phyloP scores from a whole-genome alignment of 192 early-diverging fungal species.

The Umbelopsis sp. region DNA sequence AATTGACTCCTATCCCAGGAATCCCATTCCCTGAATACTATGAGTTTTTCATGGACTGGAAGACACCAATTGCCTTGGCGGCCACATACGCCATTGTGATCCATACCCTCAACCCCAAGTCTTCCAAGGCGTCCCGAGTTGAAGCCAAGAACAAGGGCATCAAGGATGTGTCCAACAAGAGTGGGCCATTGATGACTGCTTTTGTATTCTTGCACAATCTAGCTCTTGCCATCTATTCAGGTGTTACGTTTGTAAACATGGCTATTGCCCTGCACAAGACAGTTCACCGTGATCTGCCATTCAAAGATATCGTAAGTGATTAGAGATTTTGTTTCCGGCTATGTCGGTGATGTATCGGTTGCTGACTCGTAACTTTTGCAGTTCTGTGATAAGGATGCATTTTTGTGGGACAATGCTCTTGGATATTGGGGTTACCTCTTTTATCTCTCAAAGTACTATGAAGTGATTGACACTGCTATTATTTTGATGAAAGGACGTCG shows the following conservation, averaged over 20 bases:
- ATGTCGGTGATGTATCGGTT: background rate
- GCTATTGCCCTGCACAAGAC: conserved; percentile 57
- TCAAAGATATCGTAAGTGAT: conserved; percentile 62
- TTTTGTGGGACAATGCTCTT: conserved; percentile 70
- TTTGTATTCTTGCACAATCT: conserved; percentile 81
- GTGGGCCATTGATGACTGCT: conserved; percentile 61
- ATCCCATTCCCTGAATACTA: conserved; percentile 73
- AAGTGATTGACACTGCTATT: conserved; percentile 87
- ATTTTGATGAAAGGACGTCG: conserved; percentile 78
- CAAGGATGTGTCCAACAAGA: conserved; percentile 35
- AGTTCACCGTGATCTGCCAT: conserved; percentile 48
- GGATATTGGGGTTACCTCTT: conserved; percentile 86
- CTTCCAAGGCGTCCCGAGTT: conserved; percentile 55
- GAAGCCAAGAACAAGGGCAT: conserved; percentile 55
- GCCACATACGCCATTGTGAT: conserved; percentile 52
- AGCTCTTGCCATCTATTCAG: conserved; percentile 70
- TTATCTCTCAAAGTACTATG: conserved; percentile 90
- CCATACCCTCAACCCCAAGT: conserved; percentile 51
- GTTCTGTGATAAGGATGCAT: conserved; percentile 68
- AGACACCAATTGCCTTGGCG: conserved; percentile 61
- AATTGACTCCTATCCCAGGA: conserved; percentile 37
- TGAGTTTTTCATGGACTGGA: conserved; percentile 72
- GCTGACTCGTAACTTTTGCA: conserved; percentile 25
- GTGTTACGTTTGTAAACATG: conserved; percentile 68
- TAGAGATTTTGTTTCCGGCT: background rate